These are phyloP conservation scores for Penicillium maclennaniae DNA, from an alignment of 495 filamentous ascomycete genomes.

Conservation along the genomic window DNA sequence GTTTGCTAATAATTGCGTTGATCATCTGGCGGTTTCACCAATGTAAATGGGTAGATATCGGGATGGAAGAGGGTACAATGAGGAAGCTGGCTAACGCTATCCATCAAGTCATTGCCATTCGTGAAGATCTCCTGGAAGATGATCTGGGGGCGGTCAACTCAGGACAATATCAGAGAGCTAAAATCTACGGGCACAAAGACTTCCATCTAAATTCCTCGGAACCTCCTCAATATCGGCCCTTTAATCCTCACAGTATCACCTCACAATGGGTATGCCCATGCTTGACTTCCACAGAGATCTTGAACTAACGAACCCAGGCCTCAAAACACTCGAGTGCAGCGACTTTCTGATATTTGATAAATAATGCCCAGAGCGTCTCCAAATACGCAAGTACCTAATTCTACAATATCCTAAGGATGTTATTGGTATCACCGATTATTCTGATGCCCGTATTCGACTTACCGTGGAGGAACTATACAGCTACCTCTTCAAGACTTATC, in stretches of 20 bases:
- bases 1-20: background rate
- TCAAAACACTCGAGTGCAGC: background rate
- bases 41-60: background rate
- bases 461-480: constrained; percentile 62
- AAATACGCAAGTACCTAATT: background rate
- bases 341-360: constrained; percentile 2
- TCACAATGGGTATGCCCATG: constrained; percentile 62
- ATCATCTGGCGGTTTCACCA: background rate
- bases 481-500: constrained; percentile 57
- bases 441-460: constrained; percentile 28
- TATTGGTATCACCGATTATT: constrained; percentile 33
- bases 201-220: background rate
- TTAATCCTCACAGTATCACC: constrained; percentile 67
- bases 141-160: no score
- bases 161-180: background rate
- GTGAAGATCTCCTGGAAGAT: background rate
- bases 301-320: constrained; percentile 16
- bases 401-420: constrained; percentile 39
- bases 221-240: constrained; percentile 43
- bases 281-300: background rate
- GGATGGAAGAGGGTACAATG: no score
- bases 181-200: background rate
- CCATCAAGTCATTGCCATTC: background rate
- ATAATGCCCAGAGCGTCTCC: background rate
- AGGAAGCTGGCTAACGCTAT: background rate